Base-by-base conservation (phyloP, 768 basidiomycete species). In the Boletus eberwhitei region DNA sequence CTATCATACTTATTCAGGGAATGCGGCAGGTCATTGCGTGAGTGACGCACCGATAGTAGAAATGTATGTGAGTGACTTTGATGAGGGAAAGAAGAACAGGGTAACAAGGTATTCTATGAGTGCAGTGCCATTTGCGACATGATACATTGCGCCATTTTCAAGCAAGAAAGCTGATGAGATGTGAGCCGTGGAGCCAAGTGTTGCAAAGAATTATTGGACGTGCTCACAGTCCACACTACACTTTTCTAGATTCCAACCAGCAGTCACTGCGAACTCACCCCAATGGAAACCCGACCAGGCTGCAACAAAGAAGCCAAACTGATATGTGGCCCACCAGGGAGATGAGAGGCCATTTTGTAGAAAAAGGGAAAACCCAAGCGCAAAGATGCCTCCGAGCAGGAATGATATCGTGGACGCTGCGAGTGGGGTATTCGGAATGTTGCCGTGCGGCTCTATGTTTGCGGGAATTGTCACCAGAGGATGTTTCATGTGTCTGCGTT, bases 251-350 rank as follows among this genome's bases (percentile, higher is more conserved):
- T 98, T 98, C 88, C 92, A 98, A 22, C 92, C 92, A 1, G 95
- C 95, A 8, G 97, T 97, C 5, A 95, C 93, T 36, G 88, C 89
- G 65, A 94, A 98, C 70, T 99, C 97, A 13, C 82, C 84, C 84
- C 93, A 88, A 65, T 99, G 97, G 70, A 99, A 99, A 35, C 79
- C 75, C 0, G 90, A 79, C 90, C 92, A 93, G 5, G 87, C 79
- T 34, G 88, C 84, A 38, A 90, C 58, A 69, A 94, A 98, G 69
- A 90, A 85, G 1, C 89, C 92, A 2, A 97, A 76, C 64, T 88
- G 88, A 53, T 83, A 82, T 26, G 85, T 88, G 0, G 82, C 71
- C 82, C 88, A 89, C 79, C 82, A 85, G 31, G 67, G 70, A 9
- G 59, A 57, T 29, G 62, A 35, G 43, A 80, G 71, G 5, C 81